Base-by-base conservation (phyloP, 768 basidiomycete genomes). In the Mycena sanguinolenta region DNA sequence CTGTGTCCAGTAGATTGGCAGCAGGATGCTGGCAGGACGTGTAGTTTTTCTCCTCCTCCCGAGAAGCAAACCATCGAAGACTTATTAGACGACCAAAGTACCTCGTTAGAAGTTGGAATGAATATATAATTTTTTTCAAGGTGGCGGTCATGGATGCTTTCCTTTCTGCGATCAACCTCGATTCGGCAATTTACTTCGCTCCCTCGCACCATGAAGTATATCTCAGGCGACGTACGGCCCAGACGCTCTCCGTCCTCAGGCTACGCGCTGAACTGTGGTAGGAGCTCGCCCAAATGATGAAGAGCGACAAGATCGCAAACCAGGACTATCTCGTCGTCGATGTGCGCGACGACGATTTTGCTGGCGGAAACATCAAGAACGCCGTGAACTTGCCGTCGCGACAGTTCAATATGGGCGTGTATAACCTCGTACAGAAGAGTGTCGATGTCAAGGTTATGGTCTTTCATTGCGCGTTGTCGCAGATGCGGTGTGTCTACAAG, bases 281-380 rank as follows among this genome's bases (percentile, higher is more conserved):
- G 94, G 89, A 92, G 76, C 88, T 95, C 55, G 90, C 90, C 23
- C 79, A 81, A 34, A 78, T 94, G 68, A 90, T 95, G 73, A 94
- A 91, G 79, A 89, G 87, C 76, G 86, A 85, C 64, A 90, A 90
- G 75, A 80, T 82, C 36, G 81, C 88, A 10, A 80, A 83, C 75
- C 88, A 89, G 77, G 93, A 95, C 77, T 95, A 90, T 77, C 78
- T 91, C 34, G 86, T 96, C 52, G 87, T 96, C 46, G 95, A 96
- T 78, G 95, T 96, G 36, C 90, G 95, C n/a, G 94, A 95, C 78
- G 88, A 91, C 65, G 95, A 96, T 73, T 93, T 85, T 79, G 82
- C 77, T 14, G 95, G 95, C 73, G 95, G 95, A 42, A 92, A 95
- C 77, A 94, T 96, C 78, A 89, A 86, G 73, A 85, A 87, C 70